Percentiles rank a stretch among this genome's conserved stretches.
phyloP scores from a whole-genome alignment of 108 stramenopile genomes.

The Stephanodiscus minutulus region DNA sequence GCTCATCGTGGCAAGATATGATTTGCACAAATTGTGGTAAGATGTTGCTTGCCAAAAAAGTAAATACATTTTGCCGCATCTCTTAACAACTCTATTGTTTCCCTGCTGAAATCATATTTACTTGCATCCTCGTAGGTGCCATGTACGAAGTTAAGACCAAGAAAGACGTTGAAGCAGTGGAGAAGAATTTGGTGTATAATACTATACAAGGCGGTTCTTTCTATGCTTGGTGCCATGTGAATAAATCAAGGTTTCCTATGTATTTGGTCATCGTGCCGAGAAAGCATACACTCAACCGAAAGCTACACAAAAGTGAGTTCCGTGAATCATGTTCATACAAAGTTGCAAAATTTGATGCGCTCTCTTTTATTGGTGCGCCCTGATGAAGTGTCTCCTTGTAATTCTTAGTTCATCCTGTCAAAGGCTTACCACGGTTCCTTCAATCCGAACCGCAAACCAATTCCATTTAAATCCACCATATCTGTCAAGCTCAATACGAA shows the following conservation, averaged over 20 bases:
- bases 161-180: slow-evolving; percentile 7
- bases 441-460: background rate
- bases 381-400: background rate
- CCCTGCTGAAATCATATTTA: background rate
- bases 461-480: slow-evolving; percentile 8
- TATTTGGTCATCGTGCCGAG: slow-evolving; percentile 16
- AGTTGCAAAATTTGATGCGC: background rate
- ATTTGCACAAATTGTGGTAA: background rate
- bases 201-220: slow-evolving; percentile 7
- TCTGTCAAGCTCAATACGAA: slow-evolving; percentile 12
- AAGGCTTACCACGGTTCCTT: background rate
- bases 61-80: no score
- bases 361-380: background rate
- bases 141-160: slow-evolving; percentile 18
- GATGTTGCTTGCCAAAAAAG: no score
- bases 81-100: no score
- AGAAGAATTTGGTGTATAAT: slow-evolving; percentile 6
- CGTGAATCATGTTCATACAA: background rate
- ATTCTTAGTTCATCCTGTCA: background rate
- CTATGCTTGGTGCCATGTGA: slow-evolving; percentile 2
- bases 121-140: background rate
- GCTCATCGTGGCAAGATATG: slow-evolving; percentile 9
- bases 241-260: background rate
- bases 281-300: background rate
- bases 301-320: background rate